Evolutionary conservation across 2,329 filamentous ascomycete species (phyloP), one percentile per base, ranked within the genome.

Genomic region (Akanthomyces dipterigenus): DNA sequence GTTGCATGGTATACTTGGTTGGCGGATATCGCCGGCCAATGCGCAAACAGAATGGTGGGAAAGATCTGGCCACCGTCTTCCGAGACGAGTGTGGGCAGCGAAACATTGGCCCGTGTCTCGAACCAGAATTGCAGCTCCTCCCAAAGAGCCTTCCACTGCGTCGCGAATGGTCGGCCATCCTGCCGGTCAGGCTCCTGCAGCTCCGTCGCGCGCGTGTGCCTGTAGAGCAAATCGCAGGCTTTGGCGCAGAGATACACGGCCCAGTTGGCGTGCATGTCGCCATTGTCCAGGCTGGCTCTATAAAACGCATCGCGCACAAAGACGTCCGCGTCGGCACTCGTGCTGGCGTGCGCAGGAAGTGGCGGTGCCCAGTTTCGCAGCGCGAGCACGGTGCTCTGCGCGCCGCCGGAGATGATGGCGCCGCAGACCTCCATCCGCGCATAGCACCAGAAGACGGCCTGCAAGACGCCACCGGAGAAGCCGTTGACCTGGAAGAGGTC

Each of bases 381-480:
- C 2, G 76, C 77, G 2, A 83, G 75, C 3, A 83, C 75, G 0
- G 79, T 78, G 20, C 74, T 77, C 48, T 80, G 75, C 0, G 77
- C 78, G 0, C 78, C 78, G 42, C 75, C 74, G 0, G 80, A 81
- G 31, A 84, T 82, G 3, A 84, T 76, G 0, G 77, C 80, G 40
- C 79, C 80, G 62, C 81, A 84, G 3, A 83, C 66, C 66, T 84
- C 82, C 80, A 84, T 84, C 48, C 82, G 74, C 0, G 79, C 81
- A 66, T 82, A 84, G 64, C 80, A 83, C 82, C 82, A 85, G 64
- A 84, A 85, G 0, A 84, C 72, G 0, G 81, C 81, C 64, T 82
- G 80, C 6, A 75, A 74, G 3, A 82, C 76, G n/a, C 71, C 71
- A 12, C 70, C 71, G 3, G 70, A 71, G 62, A 72, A 72, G 0